Conservation (phyloP, 73 alveolate genomes). For the Tetrahymena borealis region DNA sequence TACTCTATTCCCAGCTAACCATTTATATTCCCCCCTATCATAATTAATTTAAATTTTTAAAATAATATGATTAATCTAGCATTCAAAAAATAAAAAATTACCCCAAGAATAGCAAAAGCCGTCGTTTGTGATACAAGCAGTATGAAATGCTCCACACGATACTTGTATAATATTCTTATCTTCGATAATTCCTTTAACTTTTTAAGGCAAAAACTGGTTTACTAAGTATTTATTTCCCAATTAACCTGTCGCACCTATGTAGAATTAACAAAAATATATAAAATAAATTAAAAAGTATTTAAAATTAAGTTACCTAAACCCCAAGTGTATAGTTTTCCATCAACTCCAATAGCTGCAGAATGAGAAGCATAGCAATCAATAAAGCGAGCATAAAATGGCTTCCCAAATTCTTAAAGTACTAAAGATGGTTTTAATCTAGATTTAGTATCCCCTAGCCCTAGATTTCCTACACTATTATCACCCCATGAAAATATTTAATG, state of each 20-base stretch:
- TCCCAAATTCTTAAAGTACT: conserved; percentile 12
- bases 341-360: conserved; percentile 24
- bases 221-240: conserved; percentile 5
- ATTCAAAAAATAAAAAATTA: neutral
- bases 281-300: too few species aligned
- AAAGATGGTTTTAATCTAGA: neutral
- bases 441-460: conserved; percentile 16
- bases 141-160: conserved; percentile 45
- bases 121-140: conserved; percentile 37
- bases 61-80: neutral
- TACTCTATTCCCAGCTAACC: conserved; percentile 30
- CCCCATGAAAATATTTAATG: conserved; percentile 27
- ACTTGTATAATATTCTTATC: conserved; percentile 19
- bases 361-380: conserved; percentile 29
- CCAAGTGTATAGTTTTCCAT: conserved; percentile 32
- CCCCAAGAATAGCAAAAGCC: conserved; percentile 29
- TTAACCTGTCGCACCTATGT: conserved; percentile 1
- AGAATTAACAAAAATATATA: too few species aligned
- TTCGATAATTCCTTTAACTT: conserved; percentile 6
- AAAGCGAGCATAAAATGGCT: conserved; percentile 3
- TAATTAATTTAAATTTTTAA: neutral
- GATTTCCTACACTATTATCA: conserved; percentile 25
- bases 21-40: conserved; percentile 31
- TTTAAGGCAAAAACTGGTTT: conserved; percentile 9
- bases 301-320: conserved; percentile 7